Evolutionary conservation across 2,329 filamentous ascomycete species (phyloP).

Genomic region (Chaetomiaceae sp.): DNA sequence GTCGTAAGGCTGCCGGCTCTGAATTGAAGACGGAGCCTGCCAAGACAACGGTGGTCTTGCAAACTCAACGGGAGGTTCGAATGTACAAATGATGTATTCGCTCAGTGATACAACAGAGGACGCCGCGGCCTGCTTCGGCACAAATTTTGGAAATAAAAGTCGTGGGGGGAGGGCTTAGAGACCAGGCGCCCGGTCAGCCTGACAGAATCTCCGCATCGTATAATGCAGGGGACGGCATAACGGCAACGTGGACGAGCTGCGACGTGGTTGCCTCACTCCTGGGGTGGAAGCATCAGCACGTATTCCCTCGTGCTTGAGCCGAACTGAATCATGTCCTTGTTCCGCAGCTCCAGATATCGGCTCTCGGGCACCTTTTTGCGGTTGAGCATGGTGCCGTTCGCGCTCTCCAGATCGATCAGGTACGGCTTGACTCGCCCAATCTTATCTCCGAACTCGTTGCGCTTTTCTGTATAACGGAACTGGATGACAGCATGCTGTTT

Average conservation of each 20-base stretch:
- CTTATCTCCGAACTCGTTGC: constrained; percentile 82
- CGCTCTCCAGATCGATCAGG: constrained; percentile 87
- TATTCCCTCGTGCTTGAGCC: constrained; percentile 88
- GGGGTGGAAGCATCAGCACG: constrained; percentile 76
- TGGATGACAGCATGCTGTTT: constrained; percentile 96
- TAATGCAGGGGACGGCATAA: no score
- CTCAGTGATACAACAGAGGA: neutral
- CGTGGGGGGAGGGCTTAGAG: no score
- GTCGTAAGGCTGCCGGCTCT: no score
- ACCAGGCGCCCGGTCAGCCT: no score
- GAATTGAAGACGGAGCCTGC: neutral
- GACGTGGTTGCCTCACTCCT: constrained; percentile 21
- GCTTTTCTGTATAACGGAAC: constrained; percentile 78
- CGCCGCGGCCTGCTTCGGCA: constrained; percentile 6
- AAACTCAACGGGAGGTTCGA: neutral
- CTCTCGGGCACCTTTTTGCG: constrained; percentile 66
- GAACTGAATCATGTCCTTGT: constrained; percentile 86
- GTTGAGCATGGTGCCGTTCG: constrained; percentile 84
- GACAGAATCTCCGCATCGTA: no score
- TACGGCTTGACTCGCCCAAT: constrained; percentile 78
- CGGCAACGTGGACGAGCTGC: no score
- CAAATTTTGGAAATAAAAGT: no score
- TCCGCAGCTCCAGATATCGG: constrained; percentile 78
- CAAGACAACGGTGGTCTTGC: neutral
- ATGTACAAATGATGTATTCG: neutral